Base-by-base conservation (phyloP, 306 rosid species). In the Ammopiptanthus mongolicus region DNA sequence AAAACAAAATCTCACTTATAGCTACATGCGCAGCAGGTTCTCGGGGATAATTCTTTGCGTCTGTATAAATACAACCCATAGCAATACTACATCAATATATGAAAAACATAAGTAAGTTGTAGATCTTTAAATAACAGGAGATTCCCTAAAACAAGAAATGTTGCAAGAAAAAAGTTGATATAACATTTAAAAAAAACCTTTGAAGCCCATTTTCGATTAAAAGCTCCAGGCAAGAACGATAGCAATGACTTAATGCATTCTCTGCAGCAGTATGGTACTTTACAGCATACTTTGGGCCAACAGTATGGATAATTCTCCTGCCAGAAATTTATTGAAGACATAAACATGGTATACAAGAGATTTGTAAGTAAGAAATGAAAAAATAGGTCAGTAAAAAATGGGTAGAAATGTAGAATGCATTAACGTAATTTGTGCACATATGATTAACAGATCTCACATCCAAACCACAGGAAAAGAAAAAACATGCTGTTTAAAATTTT, bases 21-120 rank as follows among this genome's bases (percentile, higher is more conserved):
- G 99, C 93, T 68, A 95, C 99, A 81, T 95, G 99, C 6, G 99
- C 99, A 78, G 99, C 99, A 41, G 99, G 99, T 86, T 95, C 99
- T 74, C 99, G 96, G 52, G 99, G 98, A 88, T 95, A 95, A 80
- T 89, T 95, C 84, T 95, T 95, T 76, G 93, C 84, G 87, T 95
- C 99, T 5, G 92, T 89, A 80, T 95, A 95, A 57, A 95, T 95
- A 84, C 99, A 95, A 37, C 96, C 99, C 91, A 86, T 85, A 65
- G 99, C 99, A 81, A 92, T 92, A 84, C 99, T 95, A 83, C 92
- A 89, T 73, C 52, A 36, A 78, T 34, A 64, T 60, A 81, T 39
- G 22, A 34, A 64, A 75, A 48, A 31, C 12, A 78, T 15, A 67
- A 76, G 78, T 82, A 72, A 88, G 85, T n/a, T 29, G 14, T 36